Conservation (phyloP, 176 grass and related monocot genomes). For the Pharus latifolius region DNA sequence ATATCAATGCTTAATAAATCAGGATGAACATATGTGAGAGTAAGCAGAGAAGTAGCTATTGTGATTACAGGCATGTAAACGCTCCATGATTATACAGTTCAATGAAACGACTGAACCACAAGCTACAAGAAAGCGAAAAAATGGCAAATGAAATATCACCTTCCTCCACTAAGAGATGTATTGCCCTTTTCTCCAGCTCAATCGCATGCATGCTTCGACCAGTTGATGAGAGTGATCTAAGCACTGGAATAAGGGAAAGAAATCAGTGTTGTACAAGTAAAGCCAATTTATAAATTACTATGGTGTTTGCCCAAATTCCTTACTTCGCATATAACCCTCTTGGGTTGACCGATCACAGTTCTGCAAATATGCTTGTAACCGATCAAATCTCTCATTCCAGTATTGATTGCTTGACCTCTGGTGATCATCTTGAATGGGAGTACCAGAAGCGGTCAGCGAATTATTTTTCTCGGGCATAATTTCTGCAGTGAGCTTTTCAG, state of each 20-base stretch:
- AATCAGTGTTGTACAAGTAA: neutral
- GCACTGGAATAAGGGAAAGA: constrained; percentile 33
- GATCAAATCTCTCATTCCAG: constrained; percentile 63
- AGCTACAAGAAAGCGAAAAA: neutral
- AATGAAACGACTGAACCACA: neutral
- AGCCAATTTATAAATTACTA: constrained; percentile 1
- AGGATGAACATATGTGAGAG: too few species aligned
- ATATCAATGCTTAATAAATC: neutral
- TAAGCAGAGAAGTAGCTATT: too few species aligned
- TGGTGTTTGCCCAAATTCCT: constrained; percentile 6
- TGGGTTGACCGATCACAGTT: constrained; percentile 68
- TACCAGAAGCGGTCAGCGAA: constrained; percentile 4
- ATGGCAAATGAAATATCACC: constrained; percentile 34
- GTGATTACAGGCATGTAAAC: neutral
- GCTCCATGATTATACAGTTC: neutral
- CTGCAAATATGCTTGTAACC: constrained; percentile 64
- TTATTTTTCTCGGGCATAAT: constrained; percentile 10
- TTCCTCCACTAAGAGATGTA: constrained; percentile 87
- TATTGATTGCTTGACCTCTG: constrained; percentile 27
- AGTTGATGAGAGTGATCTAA: constrained; percentile 63
- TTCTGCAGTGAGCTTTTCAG: constrained; percentile 8
- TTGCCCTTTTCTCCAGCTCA: constrained; percentile 87
- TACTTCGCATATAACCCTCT: constrained; percentile 89
- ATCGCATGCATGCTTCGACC: constrained; percentile 75
- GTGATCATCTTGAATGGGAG: constrained; percentile 1